phyloP scores from a whole-genome alignment of 1,284 basidiomycete genomes.

The Trichosporon sp. region DNA sequence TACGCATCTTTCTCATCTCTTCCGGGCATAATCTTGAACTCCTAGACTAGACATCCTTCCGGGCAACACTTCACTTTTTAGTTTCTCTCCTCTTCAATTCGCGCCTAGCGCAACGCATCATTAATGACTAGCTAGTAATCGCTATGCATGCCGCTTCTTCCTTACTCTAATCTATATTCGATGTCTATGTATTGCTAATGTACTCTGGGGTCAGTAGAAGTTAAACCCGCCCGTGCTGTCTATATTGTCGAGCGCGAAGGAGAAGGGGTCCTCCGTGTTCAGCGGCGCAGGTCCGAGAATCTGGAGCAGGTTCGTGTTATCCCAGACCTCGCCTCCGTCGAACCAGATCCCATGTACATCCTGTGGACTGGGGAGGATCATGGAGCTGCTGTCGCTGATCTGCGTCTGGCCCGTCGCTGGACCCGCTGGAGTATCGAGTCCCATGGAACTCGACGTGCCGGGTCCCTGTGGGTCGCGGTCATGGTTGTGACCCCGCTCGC shows the following conservation, averaged over 20 bases:
- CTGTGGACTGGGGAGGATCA: slow-evolving; percentile 15
- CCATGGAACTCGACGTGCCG: background rate
- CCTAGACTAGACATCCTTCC: background rate
- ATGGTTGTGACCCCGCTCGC: background rate
- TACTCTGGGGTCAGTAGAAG: background rate
- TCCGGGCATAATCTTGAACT: background rate
- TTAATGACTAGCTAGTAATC: background rate
- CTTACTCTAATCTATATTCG: background rate
- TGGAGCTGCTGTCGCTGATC: background rate
- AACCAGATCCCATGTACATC: slow-evolving; percentile 24
- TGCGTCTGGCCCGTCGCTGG: slow-evolving; percentile 7
- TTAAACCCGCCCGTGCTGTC: background rate
- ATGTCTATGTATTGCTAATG: background rate
- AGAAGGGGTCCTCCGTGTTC: slow-evolving; percentile 33
- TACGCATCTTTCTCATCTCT: background rate
- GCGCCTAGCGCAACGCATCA: background rate
- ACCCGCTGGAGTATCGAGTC: background rate
- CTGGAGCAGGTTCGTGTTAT: slow-evolving; percentile 29
- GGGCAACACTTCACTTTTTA: background rate
- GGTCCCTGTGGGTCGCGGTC: background rate
- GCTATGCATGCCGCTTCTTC: background rate
- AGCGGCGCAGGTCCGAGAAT: slow-evolving; percentile 30
- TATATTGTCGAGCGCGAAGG: slow-evolving; percentile 21
- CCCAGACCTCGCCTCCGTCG: slow-evolving; percentile 29
- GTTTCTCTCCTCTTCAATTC: background rate